Conservation (phyloP, 805 yeast species). For the Metschnikowia orientalis region DNA sequence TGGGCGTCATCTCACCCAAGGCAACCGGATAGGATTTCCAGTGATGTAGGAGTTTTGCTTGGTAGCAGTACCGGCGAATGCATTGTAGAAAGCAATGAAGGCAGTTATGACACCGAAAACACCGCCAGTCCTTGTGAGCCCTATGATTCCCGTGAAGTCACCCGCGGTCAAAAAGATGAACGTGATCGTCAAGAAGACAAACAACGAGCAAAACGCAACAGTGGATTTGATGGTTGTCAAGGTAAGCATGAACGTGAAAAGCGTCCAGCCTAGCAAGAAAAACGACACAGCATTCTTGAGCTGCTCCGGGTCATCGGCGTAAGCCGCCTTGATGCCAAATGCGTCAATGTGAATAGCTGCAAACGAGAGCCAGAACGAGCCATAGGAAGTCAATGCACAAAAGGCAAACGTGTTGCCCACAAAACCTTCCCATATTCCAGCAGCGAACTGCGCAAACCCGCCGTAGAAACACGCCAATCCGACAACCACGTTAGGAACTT, state of each 20-base stretch:
- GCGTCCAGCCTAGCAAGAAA: constrained; percentile 36
- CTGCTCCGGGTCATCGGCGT: constrained; percentile 24
- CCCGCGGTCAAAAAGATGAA: constrained; percentile 36
- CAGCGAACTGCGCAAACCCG: constrained; percentile 18
- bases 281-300: constrained; percentile 32
- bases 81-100: constrained; percentile 38
- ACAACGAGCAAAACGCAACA: constrained; percentile 31
- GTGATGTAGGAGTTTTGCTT: constrained; percentile 33
- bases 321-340: constrained; percentile 56
- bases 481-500: constrained; percentile 13
- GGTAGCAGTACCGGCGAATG: constrained; percentile 38
- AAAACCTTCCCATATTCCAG: constrained; percentile 20
- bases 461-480: constrained; percentile 20
- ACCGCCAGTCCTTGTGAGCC: constrained; percentile 37
- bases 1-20: constrained; percentile 11
- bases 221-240: constrained; percentile 38
- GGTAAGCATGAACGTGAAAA: constrained; percentile 37
- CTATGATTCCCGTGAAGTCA: constrained; percentile 24
- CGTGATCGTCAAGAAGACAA: constrained; percentile 28
- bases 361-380: constrained; percentile 67
- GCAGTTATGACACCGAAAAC: constrained; percentile 40
- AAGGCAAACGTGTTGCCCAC: constrained; percentile 20
- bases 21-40: constrained; percentile 27
- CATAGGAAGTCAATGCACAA: constrained; percentile 27
- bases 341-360: constrained; percentile 56